Percentiles rank a stretch among this genome's conserved stretches.
Evolutionary conservation across 306 rosid species (phyloP).

Genomic region (Ammopiptanthus mongolicus): DNA sequence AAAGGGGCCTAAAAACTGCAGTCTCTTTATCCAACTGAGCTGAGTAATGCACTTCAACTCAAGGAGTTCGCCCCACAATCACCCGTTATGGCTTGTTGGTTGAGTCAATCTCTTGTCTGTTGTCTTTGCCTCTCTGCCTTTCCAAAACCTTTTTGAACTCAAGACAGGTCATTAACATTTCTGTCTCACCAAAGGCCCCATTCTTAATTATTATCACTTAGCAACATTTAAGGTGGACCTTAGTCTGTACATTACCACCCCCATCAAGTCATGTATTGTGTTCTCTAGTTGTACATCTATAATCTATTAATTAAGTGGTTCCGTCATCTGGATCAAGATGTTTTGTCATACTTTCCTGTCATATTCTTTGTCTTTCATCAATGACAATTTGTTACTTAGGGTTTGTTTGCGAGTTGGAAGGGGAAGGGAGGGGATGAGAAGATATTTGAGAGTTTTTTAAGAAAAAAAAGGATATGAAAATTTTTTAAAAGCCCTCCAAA

Average conservation of each 20-base stretch:
- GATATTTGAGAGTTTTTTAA: too few relatives aligned
- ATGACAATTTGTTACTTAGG: too few relatives aligned
- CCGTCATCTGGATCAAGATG: too few relatives aligned
- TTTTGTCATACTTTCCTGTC: too few relatives aligned
- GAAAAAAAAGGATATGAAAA: too few relatives aligned
- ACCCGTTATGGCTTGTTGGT: conserved; percentile 19
- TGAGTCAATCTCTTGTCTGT: conserved; percentile 18
- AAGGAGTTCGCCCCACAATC: conserved; percentile 24
- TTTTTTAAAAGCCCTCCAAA: too few relatives aligned
- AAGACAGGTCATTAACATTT: conserved; percentile 27
- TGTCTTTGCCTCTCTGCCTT: conserved; percentile 20
- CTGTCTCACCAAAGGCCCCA: conserved; percentile 27
- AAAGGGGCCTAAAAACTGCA: conserved; percentile 20
- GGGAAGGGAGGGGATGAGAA: too few relatives aligned
- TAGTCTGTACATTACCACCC: background rate
- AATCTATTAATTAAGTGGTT: background rate
- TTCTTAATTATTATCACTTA: conserved; percentile 20
- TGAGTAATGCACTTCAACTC: conserved; percentile 24
- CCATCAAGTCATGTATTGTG: conserved; percentile 7
- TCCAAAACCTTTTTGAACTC: conserved; percentile 18
- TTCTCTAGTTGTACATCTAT: background rate
- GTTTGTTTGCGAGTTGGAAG: too few relatives aligned
- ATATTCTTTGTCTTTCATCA: too few relatives aligned
- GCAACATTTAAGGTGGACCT: conserved; percentile 27
- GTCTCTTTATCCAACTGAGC: conserved; percentile 14